Evolutionary conservation across 495 filamentous ascomycete genomes (phyloP).

Genomic region (Penicillium diatomitis): DNA sequence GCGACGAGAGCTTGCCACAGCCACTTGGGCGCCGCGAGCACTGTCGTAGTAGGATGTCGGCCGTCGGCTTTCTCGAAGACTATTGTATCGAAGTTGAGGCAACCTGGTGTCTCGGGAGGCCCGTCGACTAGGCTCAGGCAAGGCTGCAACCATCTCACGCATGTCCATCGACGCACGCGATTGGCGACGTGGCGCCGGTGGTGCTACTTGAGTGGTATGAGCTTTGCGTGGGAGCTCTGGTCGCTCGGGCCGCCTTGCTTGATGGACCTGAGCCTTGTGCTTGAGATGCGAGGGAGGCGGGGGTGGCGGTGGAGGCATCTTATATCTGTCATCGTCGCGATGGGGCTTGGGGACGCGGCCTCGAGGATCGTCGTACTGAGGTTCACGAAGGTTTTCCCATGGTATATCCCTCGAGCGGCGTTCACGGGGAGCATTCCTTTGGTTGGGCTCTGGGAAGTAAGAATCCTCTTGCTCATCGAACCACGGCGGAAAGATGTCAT

Average conservation of each 20-base stretch:
- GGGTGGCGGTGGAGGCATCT: conserved; percentile 34
- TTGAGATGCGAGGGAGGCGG: conserved; percentile 26
- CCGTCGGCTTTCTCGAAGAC: conserved; percentile 20
- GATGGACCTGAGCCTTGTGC: conserved; percentile 25
- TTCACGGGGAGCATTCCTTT: not conserved
- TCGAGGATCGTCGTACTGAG: conserved; percentile 1
- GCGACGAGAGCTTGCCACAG: conserved; percentile 27
- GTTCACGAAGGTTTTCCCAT: conserved; percentile 1
- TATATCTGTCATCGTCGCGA: conserved; percentile 34
- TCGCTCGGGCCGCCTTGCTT: conserved; percentile 15
- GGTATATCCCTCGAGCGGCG: conserved; percentile 8
- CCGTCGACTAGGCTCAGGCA: conserved; percentile 25
- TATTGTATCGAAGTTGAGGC: conserved; percentile 26
- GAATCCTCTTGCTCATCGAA: conserved; percentile 21
- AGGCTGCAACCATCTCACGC: conserved; percentile 20
- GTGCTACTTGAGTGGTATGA: conserved; percentile 16
- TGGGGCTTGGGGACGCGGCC: conserved; percentile 6
- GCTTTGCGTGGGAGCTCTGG: conserved; percentile 15
- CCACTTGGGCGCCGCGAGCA: conserved; percentile 20
- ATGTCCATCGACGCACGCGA: conserved; percentile 27
- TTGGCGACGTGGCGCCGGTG: conserved; percentile 19
- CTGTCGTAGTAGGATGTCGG: conserved; percentile 26
- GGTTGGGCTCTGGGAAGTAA: conserved; percentile 11
- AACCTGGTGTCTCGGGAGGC: conserved; percentile 20
- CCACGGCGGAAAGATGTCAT: conserved; percentile 14